A percentile compares a stretch with the other conserved stretches of the same genome.
These are phyloP conservation scores for Asparagopsis taxiformis DNA, from an alignment of 31 red algal genomes.

Conservation along the genomic window DNA sequence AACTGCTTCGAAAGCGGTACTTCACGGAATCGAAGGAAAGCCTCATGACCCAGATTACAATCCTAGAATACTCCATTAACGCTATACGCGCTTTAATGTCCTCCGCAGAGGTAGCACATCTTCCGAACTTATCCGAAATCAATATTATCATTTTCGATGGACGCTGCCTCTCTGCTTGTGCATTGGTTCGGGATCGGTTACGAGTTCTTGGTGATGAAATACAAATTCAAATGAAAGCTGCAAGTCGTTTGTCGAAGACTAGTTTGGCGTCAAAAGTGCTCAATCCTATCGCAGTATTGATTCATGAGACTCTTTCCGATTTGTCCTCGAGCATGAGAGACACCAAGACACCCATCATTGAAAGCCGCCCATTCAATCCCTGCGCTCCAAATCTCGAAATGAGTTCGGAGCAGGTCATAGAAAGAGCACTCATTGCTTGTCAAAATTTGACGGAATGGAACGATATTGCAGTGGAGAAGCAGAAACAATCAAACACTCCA, in stretches of 20 bases:
- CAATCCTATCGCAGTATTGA: neutral
- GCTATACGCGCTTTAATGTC: neutral
- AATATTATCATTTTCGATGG: neutral
- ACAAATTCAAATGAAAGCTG: neutral
- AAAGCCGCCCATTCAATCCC: no score
- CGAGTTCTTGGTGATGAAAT: neutral
- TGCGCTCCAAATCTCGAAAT: no score
- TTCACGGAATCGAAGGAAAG: neutral
- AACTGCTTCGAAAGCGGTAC: neutral
- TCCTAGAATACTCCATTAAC: neutral
- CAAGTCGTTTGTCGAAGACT: neutral
- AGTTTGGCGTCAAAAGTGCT: neutral
- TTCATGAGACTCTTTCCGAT: neutral
- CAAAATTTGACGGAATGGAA: constrained; percentile 25
- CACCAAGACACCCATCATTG: no score
- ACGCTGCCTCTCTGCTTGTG: neutral
- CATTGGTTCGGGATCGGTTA: neutral
- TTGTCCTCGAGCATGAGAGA: no score
- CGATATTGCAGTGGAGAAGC: neutral
- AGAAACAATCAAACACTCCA: neutral
- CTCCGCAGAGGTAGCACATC: neutral
- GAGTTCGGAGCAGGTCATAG: constrained; percentile 1
- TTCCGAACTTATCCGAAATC: neutral
- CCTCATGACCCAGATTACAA: neutral
- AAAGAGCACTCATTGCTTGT: constrained; percentile 15